These are phyloP conservation scores for Piedraia hortae DNA, from an alignment of 2,329 filamentous ascomycete species.

Conservation along the genomic window DNA sequence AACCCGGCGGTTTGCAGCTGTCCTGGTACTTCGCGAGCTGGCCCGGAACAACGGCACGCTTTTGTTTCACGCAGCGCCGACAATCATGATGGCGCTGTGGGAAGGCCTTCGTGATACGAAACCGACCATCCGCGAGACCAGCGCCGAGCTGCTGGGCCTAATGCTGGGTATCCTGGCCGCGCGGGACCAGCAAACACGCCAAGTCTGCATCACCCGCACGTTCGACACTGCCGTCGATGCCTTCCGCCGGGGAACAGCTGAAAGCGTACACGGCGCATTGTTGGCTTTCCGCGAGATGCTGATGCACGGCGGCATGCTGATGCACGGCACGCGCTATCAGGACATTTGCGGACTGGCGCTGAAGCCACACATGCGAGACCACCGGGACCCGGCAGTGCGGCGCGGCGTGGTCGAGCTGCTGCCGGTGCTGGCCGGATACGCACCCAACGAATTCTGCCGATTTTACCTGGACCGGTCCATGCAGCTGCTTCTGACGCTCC, in stretches of 20 bases:
- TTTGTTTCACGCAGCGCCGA: slow-evolving; percentile 84
- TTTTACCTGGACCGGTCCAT: slow-evolving; percentile 86
- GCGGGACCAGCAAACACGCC: slow-evolving; percentile 65
- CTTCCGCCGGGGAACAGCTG: slow-evolving; percentile 53
- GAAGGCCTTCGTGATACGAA: slow-evolving; percentile 71
- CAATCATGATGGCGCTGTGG: slow-evolving; percentile 92
- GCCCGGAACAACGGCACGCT: slow-evolving; percentile 81
- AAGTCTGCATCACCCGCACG: slow-evolving; percentile 71
- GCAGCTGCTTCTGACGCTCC: slow-evolving; percentile 76
- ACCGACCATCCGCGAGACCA: slow-evolving; percentile 72
- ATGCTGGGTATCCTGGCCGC: slow-evolving; percentile 91
- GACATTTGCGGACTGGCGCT: slow-evolving; percentile 83
- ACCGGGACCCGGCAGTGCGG: slow-evolving; percentile 64
- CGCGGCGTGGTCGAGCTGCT: slow-evolving; percentile 78
- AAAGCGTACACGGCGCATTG: slow-evolving; percentile 80
- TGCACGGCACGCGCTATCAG: slow-evolving; percentile 69
- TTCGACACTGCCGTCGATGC: slow-evolving; percentile 63
- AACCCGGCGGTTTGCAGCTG: slow-evolving; percentile 75
- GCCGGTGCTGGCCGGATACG: slow-evolving; percentile 75
- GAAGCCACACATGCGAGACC: slow-evolving; percentile 50
- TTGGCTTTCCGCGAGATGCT: slow-evolving; percentile 80
- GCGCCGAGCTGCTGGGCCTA: slow-evolving; percentile 75
- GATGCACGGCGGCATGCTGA: slow-evolving; percentile 92
- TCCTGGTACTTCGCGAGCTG: slow-evolving; percentile 69
- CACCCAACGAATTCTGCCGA: slow-evolving; percentile 66